Evolutionary conservation across 1,139 yeast species (phyloP), one percentile per base, ranked within the genome.

Genomic region (Zygoascus hellenicus): DNA sequence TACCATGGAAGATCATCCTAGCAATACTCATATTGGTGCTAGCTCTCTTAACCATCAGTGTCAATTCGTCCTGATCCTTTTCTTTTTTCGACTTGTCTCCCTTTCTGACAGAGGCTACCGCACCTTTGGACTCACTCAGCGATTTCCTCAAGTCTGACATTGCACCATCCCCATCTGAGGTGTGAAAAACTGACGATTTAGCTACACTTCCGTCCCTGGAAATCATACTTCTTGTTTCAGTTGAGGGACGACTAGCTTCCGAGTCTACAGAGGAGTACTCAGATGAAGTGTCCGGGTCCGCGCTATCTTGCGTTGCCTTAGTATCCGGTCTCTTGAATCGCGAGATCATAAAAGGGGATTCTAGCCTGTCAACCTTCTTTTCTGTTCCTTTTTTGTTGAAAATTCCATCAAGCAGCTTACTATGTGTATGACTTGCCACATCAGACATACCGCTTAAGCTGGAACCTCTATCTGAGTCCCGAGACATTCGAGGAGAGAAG

Each of bases 1-100:
- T 72, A 33, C 75, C 71, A 3, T 74, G 68, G 37, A 89, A 72
- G 38, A 74, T 72, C 48, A 87, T 72, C 45, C 76, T 74, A 19
- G 80, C 77, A 39, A 87, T 77, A 36, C 84, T 78, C 53, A 83
- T 74, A 60, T 80, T 83, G 48, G 75, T 75, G 30, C 84, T 74
- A 0, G 94, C 85, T 43, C 95, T 70, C 47, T 70, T 66, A 51
- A 84, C 73, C 80, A 86, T 83, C 45, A 76, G 70, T 30, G 73
- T 64, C 29, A 80, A 67, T 48, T 77, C 81, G 47, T 72, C 75
- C 14, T 61, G 58, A 28, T 57, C 56, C 45, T 62, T 56, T 33
- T 58, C 52, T 46, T 32, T 48, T 38, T 39, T 44, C 38, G 17
- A 32, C 36, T 19, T 31, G 14, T 38, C 32, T 22, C 22, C 26